Evolutionary conservation across 192 early-diverging fungal genomes (phyloP).

Genomic region (Coemansia sp.): DNA sequence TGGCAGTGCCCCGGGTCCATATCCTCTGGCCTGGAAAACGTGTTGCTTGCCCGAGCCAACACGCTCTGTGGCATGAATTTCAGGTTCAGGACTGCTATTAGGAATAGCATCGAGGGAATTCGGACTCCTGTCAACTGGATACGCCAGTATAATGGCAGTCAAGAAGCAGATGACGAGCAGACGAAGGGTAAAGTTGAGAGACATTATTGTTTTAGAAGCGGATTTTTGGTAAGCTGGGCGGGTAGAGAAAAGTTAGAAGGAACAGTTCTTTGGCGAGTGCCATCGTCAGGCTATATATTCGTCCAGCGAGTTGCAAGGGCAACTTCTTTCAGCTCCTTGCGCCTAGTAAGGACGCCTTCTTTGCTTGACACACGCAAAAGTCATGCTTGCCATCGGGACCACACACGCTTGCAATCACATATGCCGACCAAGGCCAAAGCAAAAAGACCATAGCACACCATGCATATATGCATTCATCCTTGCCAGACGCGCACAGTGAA

Average conservation of each 20-base stretch:
- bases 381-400: not conserved
- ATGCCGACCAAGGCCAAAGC: constrained; percentile 4
- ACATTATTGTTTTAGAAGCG: not conserved
- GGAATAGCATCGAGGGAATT: not conserved
- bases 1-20: not conserved
- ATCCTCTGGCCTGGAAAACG: not conserved
- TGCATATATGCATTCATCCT: constrained; percentile 1
- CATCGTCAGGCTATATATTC: not conserved
- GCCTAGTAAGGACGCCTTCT: not conserved
- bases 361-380: not conserved
- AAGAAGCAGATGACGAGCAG: not conserved
- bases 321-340: not conserved
- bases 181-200: not conserved
- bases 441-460: constrained; percentile 10
- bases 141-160: not conserved
- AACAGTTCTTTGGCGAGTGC: not conserved
- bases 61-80: not conserved
- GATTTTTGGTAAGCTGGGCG: not conserved
- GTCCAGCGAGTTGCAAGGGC: not conserved
- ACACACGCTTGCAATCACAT: not conserved
- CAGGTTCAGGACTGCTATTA: not conserved
- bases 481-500: not conserved
- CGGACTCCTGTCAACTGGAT: not conserved
- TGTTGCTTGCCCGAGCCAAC: not conserved
- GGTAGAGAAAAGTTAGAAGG: not conserved